These are phyloP conservation scores for Lentinula guzmanii DNA, from an alignment of 768 basidiomycete genomes.

Conservation along the genomic window DNA sequence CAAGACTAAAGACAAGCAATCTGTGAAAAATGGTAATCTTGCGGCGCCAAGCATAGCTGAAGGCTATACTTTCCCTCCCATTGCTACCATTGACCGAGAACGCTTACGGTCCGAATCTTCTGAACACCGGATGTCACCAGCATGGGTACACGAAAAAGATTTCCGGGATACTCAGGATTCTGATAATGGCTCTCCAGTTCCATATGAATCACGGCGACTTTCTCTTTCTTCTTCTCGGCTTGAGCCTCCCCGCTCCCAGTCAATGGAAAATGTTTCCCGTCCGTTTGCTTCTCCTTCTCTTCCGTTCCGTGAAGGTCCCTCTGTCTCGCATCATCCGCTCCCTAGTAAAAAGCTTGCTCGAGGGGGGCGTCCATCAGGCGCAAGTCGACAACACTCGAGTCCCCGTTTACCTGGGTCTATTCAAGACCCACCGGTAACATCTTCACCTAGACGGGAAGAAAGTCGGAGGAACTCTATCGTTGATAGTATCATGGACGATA, in stretches of 20 bases:
- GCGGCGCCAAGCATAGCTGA: constrained; percentile 24
- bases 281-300: constrained; percentile 26
- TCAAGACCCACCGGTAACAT: not conserved
- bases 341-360: constrained; percentile 14
- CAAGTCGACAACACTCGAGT: constrained; percentile 6
- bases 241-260: constrained; percentile 33
- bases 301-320: constrained; percentile 23
- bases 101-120: constrained; percentile 11
- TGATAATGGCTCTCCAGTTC: constrained; percentile 40
- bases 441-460: not conserved
- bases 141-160: constrained; percentile 28
- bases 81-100: constrained; percentile 21
- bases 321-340: constrained; percentile 12
- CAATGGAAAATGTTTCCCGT: constrained; percentile 17
- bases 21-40: constrained; percentile 32
- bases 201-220: constrained; percentile 43
- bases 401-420: constrained; percentile 2
- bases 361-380: constrained; percentile 5
- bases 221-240: constrained; percentile 45
- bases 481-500: not conserved
- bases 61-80: constrained; percentile 43
- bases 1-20: constrained; percentile 23
- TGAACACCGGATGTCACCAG: constrained; percentile 36
- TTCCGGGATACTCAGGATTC: constrained; percentile 25
- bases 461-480: constrained; percentile 3